A percentile compares a stretch with the other conserved stretches of the same genome.
These are phyloP conservation scores for Wallemia mellicola DNA, from an alignment of 1,284 basidiomycete genomes.

Conservation along the genomic window DNA sequence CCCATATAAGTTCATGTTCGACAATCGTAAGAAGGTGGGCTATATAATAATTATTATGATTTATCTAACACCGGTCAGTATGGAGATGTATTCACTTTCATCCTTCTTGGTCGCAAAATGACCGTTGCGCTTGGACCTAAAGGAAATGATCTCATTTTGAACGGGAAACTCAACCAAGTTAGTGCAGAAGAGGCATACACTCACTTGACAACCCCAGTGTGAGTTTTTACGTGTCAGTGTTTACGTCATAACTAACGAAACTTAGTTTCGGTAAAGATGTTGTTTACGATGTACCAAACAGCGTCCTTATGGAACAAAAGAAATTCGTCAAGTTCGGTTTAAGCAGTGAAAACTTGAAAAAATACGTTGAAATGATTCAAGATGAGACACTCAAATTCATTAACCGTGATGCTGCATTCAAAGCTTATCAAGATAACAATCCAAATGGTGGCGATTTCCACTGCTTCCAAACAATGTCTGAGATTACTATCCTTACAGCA, in stretches of 20 bases:
- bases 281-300: slow-evolving; percentile 90
- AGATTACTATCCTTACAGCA: slow-evolving; percentile 86
- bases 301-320: slow-evolving; percentile 97
- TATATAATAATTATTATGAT: neutral
- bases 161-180: slow-evolving; percentile 69
- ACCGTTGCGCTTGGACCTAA: slow-evolving; percentile 75
- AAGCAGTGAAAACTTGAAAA: slow-evolving; percentile 63
- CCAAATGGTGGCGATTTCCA: slow-evolving; percentile 37
- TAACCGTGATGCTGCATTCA: slow-evolving; percentile 29
- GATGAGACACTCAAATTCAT: slow-evolving; percentile 40
- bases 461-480: slow-evolving; percentile 41
- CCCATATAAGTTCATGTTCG: slow-evolving; percentile 42
- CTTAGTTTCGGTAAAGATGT: slow-evolving; percentile 69
- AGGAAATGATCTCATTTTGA: slow-evolving; percentile 81
- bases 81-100: slow-evolving; percentile 69
- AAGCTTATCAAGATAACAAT: slow-evolving; percentile 27
- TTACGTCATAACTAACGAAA: neutral
- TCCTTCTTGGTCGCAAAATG: slow-evolving; percentile 59
- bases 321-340: slow-evolving; percentile 87
- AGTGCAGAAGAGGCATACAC: slow-evolving; percentile 66
- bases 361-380: slow-evolving; percentile 71
- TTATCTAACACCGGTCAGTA: slow-evolving; percentile 16
- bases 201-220: slow-evolving; percentile 10
- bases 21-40: slow-evolving; percentile 49
- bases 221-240: neutral